Base-by-base conservation (phyloP, 140 eudicot species). In the Stevia rebaudiana region DNA sequence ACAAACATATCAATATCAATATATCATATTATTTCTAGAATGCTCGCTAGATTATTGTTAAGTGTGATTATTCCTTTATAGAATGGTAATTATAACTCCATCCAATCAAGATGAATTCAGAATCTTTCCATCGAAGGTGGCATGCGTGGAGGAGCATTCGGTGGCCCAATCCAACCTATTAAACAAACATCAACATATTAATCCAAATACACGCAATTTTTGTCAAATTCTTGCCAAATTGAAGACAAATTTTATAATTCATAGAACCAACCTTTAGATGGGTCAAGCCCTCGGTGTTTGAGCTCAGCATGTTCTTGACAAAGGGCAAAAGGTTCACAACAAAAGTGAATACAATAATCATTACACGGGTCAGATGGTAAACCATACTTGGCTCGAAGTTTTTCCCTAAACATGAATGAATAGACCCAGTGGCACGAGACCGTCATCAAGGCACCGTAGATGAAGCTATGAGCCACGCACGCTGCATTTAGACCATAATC, bases 231-330 rank as follows among this genome's bases (percentile, higher is more conserved):
- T 13, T 0, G 63, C 53, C 41, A 53, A 19, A 41, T 41, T 41
- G 3, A 18, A 11, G 28, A 0, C 23, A 12, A 43, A 30, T 0
- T 42, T 57, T 9, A 9, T 21, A 39, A 9, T 35, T 28, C 11
- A 18, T 11, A 2, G 33, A 51, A 61, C 69, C 31, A 75, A 68
- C 80, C 80, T 62, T 62, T 76, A 13, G 75, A 76, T 6, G 80
- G 80, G 51, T 76, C 68, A 18, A 76, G 76, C 8, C 76, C 80
- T 11, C 72, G 74, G 40, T 63, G 65, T 71, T 76, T 76, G 39
- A 76, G 80, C 61, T 69, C 76, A 3, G 55, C 67, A 18, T 76
- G 67, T 55, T 76, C 72, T 63, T 76, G 80, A 63, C 80, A 62
- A 68, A 76, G 80, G 21, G 80, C 80, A 46, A 61, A 76, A 22